phyloP scores from a whole-genome alignment of 768 basidiomycete genomes.

The Tremella mesenterica region DNA sequence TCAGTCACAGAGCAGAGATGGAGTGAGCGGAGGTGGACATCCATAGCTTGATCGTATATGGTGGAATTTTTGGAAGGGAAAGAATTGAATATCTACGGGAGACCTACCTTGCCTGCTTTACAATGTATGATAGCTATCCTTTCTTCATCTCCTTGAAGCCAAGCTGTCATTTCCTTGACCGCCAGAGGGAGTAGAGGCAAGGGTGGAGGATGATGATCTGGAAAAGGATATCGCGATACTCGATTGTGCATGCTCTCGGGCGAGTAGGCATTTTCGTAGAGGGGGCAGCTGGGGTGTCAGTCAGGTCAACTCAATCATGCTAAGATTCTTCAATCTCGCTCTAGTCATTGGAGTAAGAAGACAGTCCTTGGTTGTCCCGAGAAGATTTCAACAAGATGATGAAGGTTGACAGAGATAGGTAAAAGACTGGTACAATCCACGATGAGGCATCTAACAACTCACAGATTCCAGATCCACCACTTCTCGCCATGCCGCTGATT shows the following conservation, averaged over 20 bases:
- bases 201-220: slow-evolving; percentile 86
- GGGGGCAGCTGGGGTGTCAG: slow-evolving; percentile 54
- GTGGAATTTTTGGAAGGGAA: background rate
- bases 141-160: slow-evolving; percentile 59
- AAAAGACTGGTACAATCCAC: background rate
- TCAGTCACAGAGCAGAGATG: slow-evolving; percentile 51
- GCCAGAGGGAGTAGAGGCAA: slow-evolving; percentile 63
- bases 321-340: background rate
- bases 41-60: background rate
- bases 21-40: no score
- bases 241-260: slow-evolving; percentile 60
- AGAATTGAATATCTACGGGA: no score
- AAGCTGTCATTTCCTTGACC: slow-evolving; percentile 63
- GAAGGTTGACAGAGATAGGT: background rate
- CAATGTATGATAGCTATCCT: slow-evolving; percentile 76
- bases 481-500: slow-evolving; percentile 64
- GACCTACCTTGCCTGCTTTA: slow-evolving; percentile 55
- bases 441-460: slow-evolving; percentile 7
- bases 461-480: slow-evolving; percentile 81
- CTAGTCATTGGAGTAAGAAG: background rate
- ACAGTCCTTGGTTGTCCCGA: no score
- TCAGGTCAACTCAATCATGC: background rate
- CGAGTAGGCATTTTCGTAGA: slow-evolving; percentile 71
- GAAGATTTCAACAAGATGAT: background rate
- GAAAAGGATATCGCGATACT: slow-evolving; percentile 77